Percentiles rank a stretch among this genome's conserved stretches.
Evolutionary conservation across 1,139 yeast genomes (phyloP).

Genomic region (Suhomyces yuchorum): DNA sequence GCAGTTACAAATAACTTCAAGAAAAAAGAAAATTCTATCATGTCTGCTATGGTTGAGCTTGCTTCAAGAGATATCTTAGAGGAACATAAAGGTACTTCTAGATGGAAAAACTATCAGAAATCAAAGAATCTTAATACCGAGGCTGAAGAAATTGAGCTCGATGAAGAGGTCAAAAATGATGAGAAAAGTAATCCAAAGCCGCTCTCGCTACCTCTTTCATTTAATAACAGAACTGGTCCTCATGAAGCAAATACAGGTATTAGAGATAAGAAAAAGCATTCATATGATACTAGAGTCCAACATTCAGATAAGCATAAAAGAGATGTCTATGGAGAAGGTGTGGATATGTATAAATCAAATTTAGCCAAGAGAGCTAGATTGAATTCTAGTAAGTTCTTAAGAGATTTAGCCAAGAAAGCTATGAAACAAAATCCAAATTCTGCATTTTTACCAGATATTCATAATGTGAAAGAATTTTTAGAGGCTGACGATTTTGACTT

Average conservation of each 20-base stretch:
- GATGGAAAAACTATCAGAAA: constrained; percentile 49
- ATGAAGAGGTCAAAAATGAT: constrained; percentile 29
- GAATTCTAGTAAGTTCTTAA: constrained; percentile 55
- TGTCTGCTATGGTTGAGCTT: constrained; percentile 73
- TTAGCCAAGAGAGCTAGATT: constrained; percentile 52
- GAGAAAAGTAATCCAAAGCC: constrained; percentile 36
- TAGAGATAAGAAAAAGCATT: constrained; percentile 77
- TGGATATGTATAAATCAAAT: constrained; percentile 57
- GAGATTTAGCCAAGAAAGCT: constrained; percentile 54
- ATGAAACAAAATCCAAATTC: constrained; percentile 41
- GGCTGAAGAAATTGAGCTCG: constrained; percentile 29
- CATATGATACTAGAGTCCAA: constrained; percentile 79
- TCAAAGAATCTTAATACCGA: constrained; percentile 20
- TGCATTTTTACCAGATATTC: constrained; percentile 57
- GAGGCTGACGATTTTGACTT: constrained; percentile 45
- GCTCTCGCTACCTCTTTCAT: constrained; percentile 58
- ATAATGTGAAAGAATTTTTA: constrained; percentile 58
- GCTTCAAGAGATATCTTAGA: constrained; percentile 69
- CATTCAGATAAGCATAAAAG: constrained; percentile 60
- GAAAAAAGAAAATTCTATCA: constrained; percentile 31
- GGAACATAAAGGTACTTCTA: constrained; percentile 42
- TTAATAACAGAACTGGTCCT: constrained; percentile 82
- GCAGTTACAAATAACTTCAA: constrained; percentile 47
- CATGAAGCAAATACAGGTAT: constrained; percentile 78
- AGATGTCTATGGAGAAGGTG: constrained; percentile 79